Conservation (phyloP, 176 grass and related monocot genomes). For the Lolium multiflorum region DNA sequence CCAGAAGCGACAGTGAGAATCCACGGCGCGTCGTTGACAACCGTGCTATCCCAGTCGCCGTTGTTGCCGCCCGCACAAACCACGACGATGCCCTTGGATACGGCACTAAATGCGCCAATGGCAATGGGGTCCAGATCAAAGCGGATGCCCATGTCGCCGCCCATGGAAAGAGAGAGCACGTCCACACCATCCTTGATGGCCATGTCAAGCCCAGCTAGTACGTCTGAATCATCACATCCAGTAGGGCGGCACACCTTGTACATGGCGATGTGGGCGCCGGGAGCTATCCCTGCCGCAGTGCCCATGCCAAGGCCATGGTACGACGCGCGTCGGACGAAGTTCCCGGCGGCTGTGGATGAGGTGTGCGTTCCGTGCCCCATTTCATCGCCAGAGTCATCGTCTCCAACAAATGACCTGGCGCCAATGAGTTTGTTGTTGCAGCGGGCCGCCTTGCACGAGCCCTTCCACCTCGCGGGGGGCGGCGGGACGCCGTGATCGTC, state of each 20-base stretch:
- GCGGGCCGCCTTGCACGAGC: conserved; percentile 11
- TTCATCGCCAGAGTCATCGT: background rate
- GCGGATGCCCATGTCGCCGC: background rate
- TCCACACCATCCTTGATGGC: conserved; percentile 59
- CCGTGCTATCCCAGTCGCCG: background rate
- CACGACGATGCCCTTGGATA: conserved; percentile 11
- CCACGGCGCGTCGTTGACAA: conserved; percentile 57
- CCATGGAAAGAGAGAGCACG: conserved; percentile 62
- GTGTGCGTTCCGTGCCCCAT: conserved; percentile 49
- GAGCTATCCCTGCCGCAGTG: conserved; percentile 31
- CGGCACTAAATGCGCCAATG: conserved; percentile 35
- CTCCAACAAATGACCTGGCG: background rate
- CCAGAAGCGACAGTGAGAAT: conserved; percentile 43
- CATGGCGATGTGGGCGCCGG: conserved; percentile 48
- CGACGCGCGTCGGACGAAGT: background rate
- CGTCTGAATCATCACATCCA: background rate
- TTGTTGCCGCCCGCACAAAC: background rate
- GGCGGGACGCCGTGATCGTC: background rate
- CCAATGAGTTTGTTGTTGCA: conserved; percentile 8
- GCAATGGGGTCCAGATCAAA: conserved; percentile 33
- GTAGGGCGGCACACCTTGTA: conserved; percentile 19
- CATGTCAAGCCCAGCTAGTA: conserved; percentile 30
- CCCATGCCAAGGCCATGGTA: background rate
- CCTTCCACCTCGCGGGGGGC: background rate
- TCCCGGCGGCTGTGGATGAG: conserved; percentile 47